Conservation (phyloP, 2,329 filamentous ascomycete species). For the Verticillium klebahnii region DNA sequence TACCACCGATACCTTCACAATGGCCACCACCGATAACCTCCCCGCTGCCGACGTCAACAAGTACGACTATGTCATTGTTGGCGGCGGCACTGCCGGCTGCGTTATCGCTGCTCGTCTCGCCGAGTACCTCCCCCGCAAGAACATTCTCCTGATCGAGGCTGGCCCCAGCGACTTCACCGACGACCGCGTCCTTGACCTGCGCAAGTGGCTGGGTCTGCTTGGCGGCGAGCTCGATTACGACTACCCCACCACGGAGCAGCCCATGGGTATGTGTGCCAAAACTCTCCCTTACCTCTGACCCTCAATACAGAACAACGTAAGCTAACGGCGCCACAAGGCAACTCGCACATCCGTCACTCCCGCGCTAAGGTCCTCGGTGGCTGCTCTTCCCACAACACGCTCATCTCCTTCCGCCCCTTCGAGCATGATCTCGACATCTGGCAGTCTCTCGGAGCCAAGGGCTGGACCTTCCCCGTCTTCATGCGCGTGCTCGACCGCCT, state of each 20-base stretch:
- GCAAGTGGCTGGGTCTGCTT: slow-evolving; percentile 80
- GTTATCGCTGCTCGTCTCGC: slow-evolving; percentile 76
- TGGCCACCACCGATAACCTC: slow-evolving; percentile 63
- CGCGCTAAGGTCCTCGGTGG: slow-evolving; percentile 89
- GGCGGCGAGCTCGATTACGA: slow-evolving; percentile 89
- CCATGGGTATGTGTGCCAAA: slow-evolving; percentile 51
- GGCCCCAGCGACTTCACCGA: slow-evolving; percentile 88
- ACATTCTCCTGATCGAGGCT: slow-evolving; percentile 78
- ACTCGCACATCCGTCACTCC: slow-evolving; percentile 88
- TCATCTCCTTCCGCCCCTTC: slow-evolving; percentile 90
- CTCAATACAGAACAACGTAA: neutral
- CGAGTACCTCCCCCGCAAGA: slow-evolving; percentile 78
- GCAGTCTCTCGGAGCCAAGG: slow-evolving; percentile 75
- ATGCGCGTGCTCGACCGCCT: slow-evolving; percentile 78
- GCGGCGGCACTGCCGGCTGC: slow-evolving; percentile 82
- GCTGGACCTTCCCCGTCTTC: slow-evolving; percentile 84
- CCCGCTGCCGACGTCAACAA: slow-evolving; percentile 57
- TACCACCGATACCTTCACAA: slow-evolving; percentile 27
- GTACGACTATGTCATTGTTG: slow-evolving; percentile 83
- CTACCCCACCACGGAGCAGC: slow-evolving; percentile 85
- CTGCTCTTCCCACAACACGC: slow-evolving; percentile 89
- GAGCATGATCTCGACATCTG: slow-evolving; percentile 83
- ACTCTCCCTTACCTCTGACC: neutral
- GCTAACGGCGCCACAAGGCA: slow-evolving; percentile 48
- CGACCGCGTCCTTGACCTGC: slow-evolving; percentile 78